Percentiles rank a stretch among this genome's conserved stretches.
phyloP scores from a whole-genome alignment of 257 asterid genomes.

The Penstemon eatonii region DNA sequence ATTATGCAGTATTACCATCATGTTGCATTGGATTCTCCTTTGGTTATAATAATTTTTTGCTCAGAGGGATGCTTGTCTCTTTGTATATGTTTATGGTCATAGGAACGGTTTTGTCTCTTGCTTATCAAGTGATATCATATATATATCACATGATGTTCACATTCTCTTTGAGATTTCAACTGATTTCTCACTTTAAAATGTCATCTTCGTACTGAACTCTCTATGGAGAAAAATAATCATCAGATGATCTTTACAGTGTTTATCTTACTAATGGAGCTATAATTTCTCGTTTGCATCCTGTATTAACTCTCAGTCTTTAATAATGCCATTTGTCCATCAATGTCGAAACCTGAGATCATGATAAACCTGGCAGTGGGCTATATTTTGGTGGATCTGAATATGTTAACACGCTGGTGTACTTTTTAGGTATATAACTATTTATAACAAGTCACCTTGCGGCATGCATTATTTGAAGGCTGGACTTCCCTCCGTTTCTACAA shows the following conservation, averaged over 20 bases:
- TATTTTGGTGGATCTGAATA: neutral
- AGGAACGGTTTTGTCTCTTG: no score
- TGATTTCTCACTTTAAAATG: neutral
- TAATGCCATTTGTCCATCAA: neutral
- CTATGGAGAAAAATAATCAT: neutral
- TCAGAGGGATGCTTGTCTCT: neutral
- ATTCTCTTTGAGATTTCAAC: neutral
- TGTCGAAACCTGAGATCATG: neutral
- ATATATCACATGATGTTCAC: neutral
- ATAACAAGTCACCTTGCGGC: neutral
- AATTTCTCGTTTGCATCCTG: neutral
- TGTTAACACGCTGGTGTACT: neutral
- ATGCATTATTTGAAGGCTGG: neutral
- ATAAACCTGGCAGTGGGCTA: neutral
- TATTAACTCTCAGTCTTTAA: neutral
- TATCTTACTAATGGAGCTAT: neutral
- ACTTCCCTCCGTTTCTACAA: neutral
- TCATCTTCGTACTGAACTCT: slow-evolving; percentile 3
- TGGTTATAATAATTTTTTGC: neutral
- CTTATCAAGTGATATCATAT: no score
- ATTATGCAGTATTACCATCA: neutral
- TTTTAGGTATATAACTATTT: neutral
- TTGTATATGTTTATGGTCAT: neutral
- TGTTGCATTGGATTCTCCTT: neutral
- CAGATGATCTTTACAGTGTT: neutral